Conservation (phyloP, 371 early-diverging fungal genomes). For the Ecytonucleospora hepatopenaei region DNA sequence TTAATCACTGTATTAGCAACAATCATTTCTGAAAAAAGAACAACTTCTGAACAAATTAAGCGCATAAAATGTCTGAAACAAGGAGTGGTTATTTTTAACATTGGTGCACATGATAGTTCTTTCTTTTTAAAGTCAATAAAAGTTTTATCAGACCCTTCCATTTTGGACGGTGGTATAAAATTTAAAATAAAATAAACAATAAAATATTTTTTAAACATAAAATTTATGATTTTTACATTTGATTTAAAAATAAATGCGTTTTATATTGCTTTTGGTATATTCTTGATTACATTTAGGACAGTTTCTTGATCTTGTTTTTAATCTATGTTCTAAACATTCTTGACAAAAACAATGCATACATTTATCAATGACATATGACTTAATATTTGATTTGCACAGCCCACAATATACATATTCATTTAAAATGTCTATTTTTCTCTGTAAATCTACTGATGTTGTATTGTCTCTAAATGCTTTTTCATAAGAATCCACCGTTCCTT, state of each 20-base stretch:
- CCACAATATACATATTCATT: conserved; percentile 46
- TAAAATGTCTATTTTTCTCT: conserved; percentile 18
- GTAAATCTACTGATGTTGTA: conserved; percentile 20
- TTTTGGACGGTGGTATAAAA: too few relatives aligned
- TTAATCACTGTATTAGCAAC: conserved; percentile 51
- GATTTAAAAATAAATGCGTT: conserved; percentile 62
- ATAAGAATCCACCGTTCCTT: background rate
- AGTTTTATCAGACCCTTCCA: background rate
- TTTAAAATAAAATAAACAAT: too few relatives aligned
- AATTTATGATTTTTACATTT: too few relatives aligned
- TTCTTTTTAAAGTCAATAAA: conserved; percentile 3
- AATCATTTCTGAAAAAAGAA: conserved; percentile 58
- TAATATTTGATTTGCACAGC: conserved; percentile 49
- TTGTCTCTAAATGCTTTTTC: conserved; percentile 26
- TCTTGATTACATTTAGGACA: conserved; percentile 85
- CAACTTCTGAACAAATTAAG: conserved; percentile 33
- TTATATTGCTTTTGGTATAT: conserved; percentile 77
- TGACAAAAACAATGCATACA: conserved; percentile 60
- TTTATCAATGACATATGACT: conserved; percentile 48
- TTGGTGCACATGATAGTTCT: conserved; percentile 56
- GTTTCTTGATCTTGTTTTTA: conserved; percentile 80
- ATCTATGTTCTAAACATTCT: conserved; percentile 72
- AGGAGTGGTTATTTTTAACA: conserved; percentile 57
- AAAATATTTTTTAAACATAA: background rate
- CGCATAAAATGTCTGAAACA: conserved; percentile 53